Percentiles rank a stretch among this genome's conserved stretches.
These are phyloP conservation scores for Dactylonectria macrodidyma DNA, from an alignment of 2,329 filamentous ascomycete species.

Conservation along the genomic window DNA sequence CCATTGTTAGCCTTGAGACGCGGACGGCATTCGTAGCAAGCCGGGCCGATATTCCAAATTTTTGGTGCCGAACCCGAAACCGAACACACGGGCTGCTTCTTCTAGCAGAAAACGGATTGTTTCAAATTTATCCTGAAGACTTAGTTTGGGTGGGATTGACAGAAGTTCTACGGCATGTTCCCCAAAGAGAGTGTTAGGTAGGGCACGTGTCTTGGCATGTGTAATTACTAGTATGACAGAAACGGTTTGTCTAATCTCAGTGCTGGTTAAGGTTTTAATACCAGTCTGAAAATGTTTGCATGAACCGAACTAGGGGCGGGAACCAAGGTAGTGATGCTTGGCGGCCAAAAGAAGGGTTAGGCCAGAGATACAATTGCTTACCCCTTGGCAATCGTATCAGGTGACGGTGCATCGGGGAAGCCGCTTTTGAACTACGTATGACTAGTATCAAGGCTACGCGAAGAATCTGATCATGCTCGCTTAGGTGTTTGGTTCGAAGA, in stretches of 20 bases:
- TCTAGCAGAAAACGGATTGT: background rate
- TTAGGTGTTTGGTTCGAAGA: background rate
- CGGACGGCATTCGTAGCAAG: background rate
- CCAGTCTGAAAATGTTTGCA: no score
- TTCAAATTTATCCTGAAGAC: background rate
- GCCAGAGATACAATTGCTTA: background rate
- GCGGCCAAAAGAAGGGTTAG: background rate
- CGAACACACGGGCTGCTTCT: no score
- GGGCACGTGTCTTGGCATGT: background rate
- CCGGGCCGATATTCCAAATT: background rate
- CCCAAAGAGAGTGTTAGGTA: background rate
- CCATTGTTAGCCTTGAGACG: no score
- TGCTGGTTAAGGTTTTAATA: background rate
- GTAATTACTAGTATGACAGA: background rate
- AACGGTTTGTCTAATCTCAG: background rate
- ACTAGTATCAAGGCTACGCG: background rate
- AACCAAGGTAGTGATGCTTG: background rate
- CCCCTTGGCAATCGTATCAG: background rate
- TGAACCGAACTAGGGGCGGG: no score
- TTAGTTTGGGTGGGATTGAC: background rate
- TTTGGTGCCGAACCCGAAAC: background rate
- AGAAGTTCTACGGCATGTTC: background rate
- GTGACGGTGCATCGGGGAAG: background rate
- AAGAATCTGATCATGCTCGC: background rate
- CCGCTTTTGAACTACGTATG: background rate